Base-by-base conservation (phyloP, 139 green algal species). In the Chlamydomonas sp. region DNA sequence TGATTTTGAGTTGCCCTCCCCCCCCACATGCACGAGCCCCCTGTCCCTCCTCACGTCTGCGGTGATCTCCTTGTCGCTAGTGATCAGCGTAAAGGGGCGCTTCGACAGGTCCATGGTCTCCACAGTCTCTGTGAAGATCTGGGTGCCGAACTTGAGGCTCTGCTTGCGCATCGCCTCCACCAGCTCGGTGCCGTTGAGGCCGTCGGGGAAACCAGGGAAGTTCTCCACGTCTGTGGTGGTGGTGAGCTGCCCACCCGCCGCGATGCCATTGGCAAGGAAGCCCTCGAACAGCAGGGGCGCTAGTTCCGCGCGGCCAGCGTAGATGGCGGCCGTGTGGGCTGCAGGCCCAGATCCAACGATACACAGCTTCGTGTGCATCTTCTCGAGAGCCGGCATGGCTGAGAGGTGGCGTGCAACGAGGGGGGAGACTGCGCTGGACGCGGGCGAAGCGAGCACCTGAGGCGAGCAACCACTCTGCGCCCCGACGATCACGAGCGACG, bases 261-360 rank as follows among this genome's bases (percentile, higher is more conserved):
- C 88, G 54, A 96, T 94, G 48, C 88, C 90, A 64, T 96, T 95
- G 2, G 73, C 76, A 54, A 82, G 68, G 31, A 76, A 81, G 4
- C 75, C 75, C 70, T 82, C 90, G 76, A 96, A 91, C 13, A 96
- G 71, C 20, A 96, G 69, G 13, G 90, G 90, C 20, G 83, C 69
- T 35, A 96, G 77, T 71, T 96, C 90, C 58, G 85, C 81, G 1
- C 85, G 73, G 0, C 85, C 87, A 24, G 79, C 75, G 69, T 90
- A 90, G 6, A 83, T 79, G 28, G 85, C 89, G 16, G 90, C 90
- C 2, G 90, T 96, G 72, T 96, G 90, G 0, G 89, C 90, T 10
- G 90, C 90, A 43, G 90, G 90, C 8, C 90, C 90, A 3, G 66
- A 85, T 30, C 90, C 90, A 10, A 96, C 85, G 77, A 96, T 96